Conservation (phyloP, 768 basidiomycete species). For the Candolleomyces efflorescens region DNA sequence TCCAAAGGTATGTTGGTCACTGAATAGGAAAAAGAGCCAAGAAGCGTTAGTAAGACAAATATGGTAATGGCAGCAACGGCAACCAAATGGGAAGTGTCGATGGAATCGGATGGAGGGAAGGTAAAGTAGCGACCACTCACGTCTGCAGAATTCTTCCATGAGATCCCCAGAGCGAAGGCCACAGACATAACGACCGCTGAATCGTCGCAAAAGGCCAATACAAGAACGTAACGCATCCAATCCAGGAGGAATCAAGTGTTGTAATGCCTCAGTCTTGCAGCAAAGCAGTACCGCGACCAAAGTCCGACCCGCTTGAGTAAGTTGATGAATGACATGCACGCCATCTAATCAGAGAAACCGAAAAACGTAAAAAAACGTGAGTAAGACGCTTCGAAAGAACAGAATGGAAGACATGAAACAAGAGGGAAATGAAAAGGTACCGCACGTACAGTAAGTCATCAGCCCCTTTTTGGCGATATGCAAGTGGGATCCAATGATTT, state of each 20-base stretch:
- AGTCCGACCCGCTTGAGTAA: slow-evolving; percentile 91
- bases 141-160: slow-evolving; percentile 92
- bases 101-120: slow-evolving; percentile 1
- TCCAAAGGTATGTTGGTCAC: slow-evolving; percentile 88
- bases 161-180: slow-evolving; percentile 88
- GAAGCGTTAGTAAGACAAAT: not conserved
- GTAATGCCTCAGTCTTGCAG: slow-evolving; percentile 76
- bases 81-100: slow-evolving; percentile 5
- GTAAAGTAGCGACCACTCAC: slow-evolving; percentile 35
- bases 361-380: slow-evolving; percentile 6
- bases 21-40: slow-evolving; percentile 22
- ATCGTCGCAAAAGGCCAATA: slow-evolving; percentile 80
- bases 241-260: slow-evolving; percentile 74
- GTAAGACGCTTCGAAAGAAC: slow-evolving; percentile 10
- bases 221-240: slow-evolving; percentile 86
- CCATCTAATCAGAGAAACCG: slow-evolving; percentile 53
- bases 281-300: slow-evolving; percentile 84
- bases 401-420: not conserved
- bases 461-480: slow-evolving; percentile 83
- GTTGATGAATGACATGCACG: slow-evolving; percentile 92
- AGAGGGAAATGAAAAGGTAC: not conserved
- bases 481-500: slow-evolving; percentile 78
- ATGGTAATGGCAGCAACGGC: slow-evolving; percentile 2
- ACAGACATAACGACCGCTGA: slow-evolving; percentile 90
- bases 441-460: slow-evolving; percentile 90